Base-by-base conservation (phyloP, 306 rosid genomes). In the Acmispon strigosus region DNA sequence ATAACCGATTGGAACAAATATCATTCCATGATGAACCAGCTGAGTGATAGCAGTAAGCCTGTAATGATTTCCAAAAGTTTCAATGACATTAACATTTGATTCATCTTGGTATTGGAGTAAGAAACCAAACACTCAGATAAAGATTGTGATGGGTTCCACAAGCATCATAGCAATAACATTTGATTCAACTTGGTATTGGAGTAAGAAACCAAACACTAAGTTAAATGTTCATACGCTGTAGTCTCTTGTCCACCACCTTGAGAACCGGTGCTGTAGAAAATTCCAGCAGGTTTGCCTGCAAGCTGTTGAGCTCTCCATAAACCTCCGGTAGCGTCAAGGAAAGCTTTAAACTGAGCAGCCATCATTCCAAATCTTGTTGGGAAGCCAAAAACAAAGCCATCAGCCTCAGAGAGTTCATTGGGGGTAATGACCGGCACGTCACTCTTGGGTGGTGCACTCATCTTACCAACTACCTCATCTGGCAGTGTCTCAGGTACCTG, bases 201-300 rank as follows among this genome's bases (percentile, higher is more conserved):
- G 44, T 20, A 37, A 32, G 37, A 32, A 32, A 32, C 37, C 7
- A 32, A 32, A 32, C 8, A 32, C 37, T 32, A 7, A 32, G 37
- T 4, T 32, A 32, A 32, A 32, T 7, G 37, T 32, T 63, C 91
- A 85, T 85, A 92, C 98, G 96, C 92, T 8, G 96, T 92, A n/a
- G 98, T 92, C 84, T 92, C 96, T 77, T 92, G 98, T 58, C 98
- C 98, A 2, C 98, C 98, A 3, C 98, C 98, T 79, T 92, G 98
- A 29, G 98, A 92, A 44, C 96, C 98, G 0, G 98, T 92, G 86
- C 96, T 86, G 87, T 59, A 92, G 84, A 92, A 92, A 84, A 92
- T 47, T 57, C 98, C 96, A 2, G 98, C 93, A 60, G 96, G 98
- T 83, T 90, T 92, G 69, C 98, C 98, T 6, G 96, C 96, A 76